A percentile compares a stretch with the other conserved stretches of the same genome.
These are phyloP conservation scores for Alnus glutinosa DNA, from an alignment of 306 rosid genomes.

Conservation along the genomic window DNA sequence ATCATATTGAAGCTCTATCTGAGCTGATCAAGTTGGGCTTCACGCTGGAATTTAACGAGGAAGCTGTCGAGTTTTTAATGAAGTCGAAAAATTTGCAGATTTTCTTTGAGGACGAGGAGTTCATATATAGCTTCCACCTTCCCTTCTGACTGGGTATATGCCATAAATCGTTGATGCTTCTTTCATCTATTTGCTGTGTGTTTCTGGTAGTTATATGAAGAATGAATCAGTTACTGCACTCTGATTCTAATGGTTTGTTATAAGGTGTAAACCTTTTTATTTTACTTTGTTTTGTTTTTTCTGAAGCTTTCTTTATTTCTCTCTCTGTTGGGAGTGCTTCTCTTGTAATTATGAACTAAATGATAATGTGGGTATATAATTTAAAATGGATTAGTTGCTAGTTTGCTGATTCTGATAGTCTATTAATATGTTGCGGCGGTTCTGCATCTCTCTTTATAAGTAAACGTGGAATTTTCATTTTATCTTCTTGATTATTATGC, in stretches of 20 bases:
- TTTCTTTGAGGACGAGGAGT: slow-evolving; percentile 60
- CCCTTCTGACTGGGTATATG: slow-evolving; percentile 29
- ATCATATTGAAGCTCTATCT: slow-evolving; percentile 48
- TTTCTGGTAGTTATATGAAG: background rate
- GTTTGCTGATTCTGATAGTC: background rate
- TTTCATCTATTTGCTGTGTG: background rate
- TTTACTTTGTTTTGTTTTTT: background rate
- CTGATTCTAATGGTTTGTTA: background rate
- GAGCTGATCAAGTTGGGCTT: slow-evolving; percentile 63
- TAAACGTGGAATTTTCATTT: no score
- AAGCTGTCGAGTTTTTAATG: slow-evolving; percentile 54
- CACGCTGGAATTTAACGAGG: slow-evolving; percentile 58
- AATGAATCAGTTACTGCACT: background rate
- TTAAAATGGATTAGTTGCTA: background rate
- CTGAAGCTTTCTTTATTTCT: background rate
- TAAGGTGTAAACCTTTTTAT: background rate
- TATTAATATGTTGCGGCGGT: background rate
- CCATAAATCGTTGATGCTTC: background rate
- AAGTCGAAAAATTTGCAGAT: slow-evolving; percentile 63
- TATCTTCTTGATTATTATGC: background rate
- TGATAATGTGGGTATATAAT: background rate
- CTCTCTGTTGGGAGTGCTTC: background rate
- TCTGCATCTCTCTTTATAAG: no score
- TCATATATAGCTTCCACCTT: slow-evolving; percentile 48
- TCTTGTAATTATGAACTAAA: background rate